Conservation (phyloP, 208 protist species). For the Acanthamoeba castellanii region DNA sequence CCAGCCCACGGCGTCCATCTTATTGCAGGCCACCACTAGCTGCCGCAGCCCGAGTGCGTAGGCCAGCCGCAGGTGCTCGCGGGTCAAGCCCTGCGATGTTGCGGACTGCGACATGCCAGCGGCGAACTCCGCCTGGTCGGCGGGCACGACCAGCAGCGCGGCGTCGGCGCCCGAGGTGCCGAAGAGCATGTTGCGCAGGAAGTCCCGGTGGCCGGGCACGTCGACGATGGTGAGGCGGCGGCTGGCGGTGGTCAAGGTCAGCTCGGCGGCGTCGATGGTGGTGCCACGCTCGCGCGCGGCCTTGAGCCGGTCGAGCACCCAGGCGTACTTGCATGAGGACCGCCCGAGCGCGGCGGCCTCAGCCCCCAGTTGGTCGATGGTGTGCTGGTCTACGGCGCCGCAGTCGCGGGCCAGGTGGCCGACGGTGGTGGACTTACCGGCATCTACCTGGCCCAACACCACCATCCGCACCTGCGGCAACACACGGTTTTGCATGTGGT, state of each 20-base stretch:
- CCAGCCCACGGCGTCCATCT: constrained; percentile 96
- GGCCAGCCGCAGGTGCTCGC: constrained; percentile 92
- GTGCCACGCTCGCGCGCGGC: constrained; percentile 99
- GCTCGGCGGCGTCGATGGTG: constrained; percentile 97
- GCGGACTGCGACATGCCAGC: constrained; percentile 85
- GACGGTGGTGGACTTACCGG: constrained; percentile 96
- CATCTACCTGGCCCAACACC: constrained; percentile 92
- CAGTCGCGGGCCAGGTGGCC: constrained; percentile 94
- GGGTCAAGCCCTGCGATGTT: constrained; percentile 89
- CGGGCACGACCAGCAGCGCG: constrained; percentile 93
- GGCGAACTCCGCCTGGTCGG: constrained; percentile 90
- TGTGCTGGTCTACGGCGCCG: constrained; percentile 88
- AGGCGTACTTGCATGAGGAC: constrained; percentile 96
- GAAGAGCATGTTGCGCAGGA: constrained; percentile 99
- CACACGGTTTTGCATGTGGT: too few relatives aligned
- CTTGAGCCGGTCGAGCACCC: constrained; percentile 99
- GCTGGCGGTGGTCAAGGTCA: too few relatives aligned
- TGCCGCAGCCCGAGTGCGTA: constrained; percentile 93
- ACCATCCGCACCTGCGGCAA: not conserved
- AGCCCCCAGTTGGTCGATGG: constrained; percentile 90
- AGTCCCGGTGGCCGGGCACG: constrained; percentile 99
- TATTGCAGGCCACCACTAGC: constrained; percentile 94
- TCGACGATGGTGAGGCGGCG: constrained; percentile 98
- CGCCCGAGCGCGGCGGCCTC: constrained; percentile 93
- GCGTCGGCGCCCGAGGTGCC: constrained; percentile 93